A percentile compares a stretch with the other conserved stretches of the same genome.
phyloP scores from a whole-genome alignment of 2,329 filamentous ascomycete species.

The Diaporthe sp. region DNA sequence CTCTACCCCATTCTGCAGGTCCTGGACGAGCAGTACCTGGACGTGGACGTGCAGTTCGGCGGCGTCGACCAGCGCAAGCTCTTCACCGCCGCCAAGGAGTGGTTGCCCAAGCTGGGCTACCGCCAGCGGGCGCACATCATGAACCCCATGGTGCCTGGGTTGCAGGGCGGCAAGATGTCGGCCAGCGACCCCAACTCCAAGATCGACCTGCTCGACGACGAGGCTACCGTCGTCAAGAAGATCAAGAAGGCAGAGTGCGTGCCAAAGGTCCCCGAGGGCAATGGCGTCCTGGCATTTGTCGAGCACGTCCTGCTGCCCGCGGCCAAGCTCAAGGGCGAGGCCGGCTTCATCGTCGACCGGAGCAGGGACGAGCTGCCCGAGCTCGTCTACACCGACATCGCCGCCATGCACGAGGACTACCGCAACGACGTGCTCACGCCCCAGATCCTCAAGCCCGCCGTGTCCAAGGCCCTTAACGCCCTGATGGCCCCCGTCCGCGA shows the following conservation, averaged over 20 bases:
- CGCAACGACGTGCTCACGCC: slow-evolving; percentile 84
- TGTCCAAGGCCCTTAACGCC: slow-evolving; percentile 78
- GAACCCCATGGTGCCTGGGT: slow-evolving; percentile 86
- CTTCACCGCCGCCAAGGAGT: slow-evolving; percentile 87
- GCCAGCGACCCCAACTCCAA: slow-evolving; percentile 78
- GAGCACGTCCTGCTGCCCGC: slow-evolving; percentile 90
- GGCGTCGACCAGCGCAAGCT: slow-evolving; percentile 90
- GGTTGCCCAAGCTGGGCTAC: slow-evolving; percentile 89
- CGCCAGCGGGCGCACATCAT: slow-evolving; percentile 73
- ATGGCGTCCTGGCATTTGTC: slow-evolving; percentile 88
- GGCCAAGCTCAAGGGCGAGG: slow-evolving; percentile 71
- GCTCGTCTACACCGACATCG: slow-evolving; percentile 83
- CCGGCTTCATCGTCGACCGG: slow-evolving; percentile 78
- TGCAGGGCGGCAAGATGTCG: slow-evolving; percentile 87
- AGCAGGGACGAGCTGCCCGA: slow-evolving; percentile 77
- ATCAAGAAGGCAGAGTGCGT: slow-evolving; percentile 86
- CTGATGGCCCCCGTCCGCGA: slow-evolving; percentile 84
- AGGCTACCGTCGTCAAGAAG: slow-evolving; percentile 84
- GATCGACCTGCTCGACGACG: slow-evolving; percentile 89
- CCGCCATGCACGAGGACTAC: slow-evolving; percentile 85
- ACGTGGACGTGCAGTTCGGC: slow-evolving; percentile 90
- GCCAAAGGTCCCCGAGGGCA: slow-evolving; percentile 83
- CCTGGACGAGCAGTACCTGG: slow-evolving; percentile 90
- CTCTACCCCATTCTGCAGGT: slow-evolving; percentile 92
- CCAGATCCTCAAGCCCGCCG: slow-evolving; percentile 88